Evolutionary conservation across 192 early-diverging fungal genomes (phyloP).

Genomic region (Martensiomyces pterosporus): DNA sequence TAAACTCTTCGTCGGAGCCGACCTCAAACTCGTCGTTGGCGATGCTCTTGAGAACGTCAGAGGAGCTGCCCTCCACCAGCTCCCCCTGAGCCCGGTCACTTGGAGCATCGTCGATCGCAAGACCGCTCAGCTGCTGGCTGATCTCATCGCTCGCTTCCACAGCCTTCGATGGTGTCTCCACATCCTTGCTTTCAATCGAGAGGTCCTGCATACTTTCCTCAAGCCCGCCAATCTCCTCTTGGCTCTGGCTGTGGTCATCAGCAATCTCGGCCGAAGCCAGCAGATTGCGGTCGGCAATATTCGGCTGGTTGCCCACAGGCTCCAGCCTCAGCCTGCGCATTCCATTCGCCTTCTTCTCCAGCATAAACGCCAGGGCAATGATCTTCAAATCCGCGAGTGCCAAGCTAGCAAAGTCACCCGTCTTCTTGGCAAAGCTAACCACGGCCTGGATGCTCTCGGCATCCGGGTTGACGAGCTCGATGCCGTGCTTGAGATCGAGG

Average conservation of each 20-base stretch:
- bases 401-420: constrained; percentile 83
- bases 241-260: neutral
- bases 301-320: constrained; percentile 40
- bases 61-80: too few relatives aligned
- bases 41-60: constrained; percentile 6
- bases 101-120: neutral
- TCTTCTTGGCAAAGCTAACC: constrained; percentile 79
- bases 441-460: constrained; percentile 55
- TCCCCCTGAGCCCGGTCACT: too few relatives aligned
- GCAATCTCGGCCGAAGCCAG: constrained; percentile 11
- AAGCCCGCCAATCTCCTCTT: neutral
- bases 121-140: neutral
- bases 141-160: neutral
- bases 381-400: constrained; percentile 83
- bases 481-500: constrained; percentile 17
- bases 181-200: constrained; percentile 3
- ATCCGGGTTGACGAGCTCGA: constrained; percentile 27
- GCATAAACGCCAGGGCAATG: constrained; percentile 81
- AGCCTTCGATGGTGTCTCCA: neutral
- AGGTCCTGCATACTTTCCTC: constrained; percentile 8
- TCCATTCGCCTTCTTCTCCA: constrained; percentile 79
- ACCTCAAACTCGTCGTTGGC: constrained; percentile 13
- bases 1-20: constrained; percentile 11
- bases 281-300: constrained; percentile 28
- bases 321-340: constrained; percentile 64